A percentile compares a stretch with the other conserved stretches of the same genome.
phyloP scores from a whole-genome alignment of 352 stramenopile species.

The Phytophthora parvispora region DNA sequence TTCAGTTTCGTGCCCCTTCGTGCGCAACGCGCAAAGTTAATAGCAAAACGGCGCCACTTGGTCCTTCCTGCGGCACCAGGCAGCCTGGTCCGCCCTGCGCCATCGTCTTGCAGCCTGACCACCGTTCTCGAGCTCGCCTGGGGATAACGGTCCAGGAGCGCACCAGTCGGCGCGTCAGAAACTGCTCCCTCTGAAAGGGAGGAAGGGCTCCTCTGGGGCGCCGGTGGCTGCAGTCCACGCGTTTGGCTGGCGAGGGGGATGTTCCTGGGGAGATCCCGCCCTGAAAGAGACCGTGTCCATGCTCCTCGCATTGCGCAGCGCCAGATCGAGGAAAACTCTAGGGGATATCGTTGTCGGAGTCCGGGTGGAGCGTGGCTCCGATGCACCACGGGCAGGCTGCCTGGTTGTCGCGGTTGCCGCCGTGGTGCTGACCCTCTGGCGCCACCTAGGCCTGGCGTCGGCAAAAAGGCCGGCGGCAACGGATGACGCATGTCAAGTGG shows the following conservation, averaged over 20 bases:
- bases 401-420: constrained; percentile 19
- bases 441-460: constrained; percentile 34
- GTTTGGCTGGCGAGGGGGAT: neutral
- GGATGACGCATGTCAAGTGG: constrained; percentile 53
- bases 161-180: constrained; percentile 32
- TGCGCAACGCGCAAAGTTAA: constrained; percentile 20
- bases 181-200: constrained; percentile 26
- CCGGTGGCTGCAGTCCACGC: neutral
- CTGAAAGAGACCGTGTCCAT: neutral
- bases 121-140: neutral
- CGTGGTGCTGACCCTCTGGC: constrained; percentile 38
- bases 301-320: neutral
- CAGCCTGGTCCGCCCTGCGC: constrained; percentile 28
- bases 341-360: neutral
- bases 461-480: constrained; percentile 39
- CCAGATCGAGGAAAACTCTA: neutral
- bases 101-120: constrained; percentile 9
- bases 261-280: neutral
- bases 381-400: neutral
- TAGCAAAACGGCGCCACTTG: constrained; percentile 1
- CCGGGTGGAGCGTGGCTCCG: neutral
- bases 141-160: constrained; percentile 22
- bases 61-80: neutral
- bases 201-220: constrained; percentile 6
- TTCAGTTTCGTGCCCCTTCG: constrained; percentile 47